Percentiles rank a stretch among this genome's conserved stretches.
phyloP scores from a whole-genome alignment of 768 basidiomycete genomes.

The Termitomyces sp. region DNA sequence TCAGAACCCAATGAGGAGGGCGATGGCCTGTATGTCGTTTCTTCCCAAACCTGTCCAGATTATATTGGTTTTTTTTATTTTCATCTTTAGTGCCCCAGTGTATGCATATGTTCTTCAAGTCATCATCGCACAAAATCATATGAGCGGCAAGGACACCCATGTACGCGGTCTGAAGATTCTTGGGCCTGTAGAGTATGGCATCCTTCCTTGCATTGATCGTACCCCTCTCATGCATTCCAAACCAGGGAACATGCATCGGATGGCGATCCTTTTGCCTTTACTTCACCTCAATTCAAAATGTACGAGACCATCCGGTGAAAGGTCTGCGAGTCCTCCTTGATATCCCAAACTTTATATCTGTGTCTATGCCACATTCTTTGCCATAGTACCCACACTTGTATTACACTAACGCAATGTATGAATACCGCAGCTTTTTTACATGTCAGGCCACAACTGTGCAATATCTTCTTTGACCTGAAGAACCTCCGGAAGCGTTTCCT shows the following conservation, averaged over 20 bases:
- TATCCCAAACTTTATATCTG: not conserved
- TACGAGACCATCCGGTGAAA: slow-evolving; percentile 72
- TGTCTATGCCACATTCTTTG: not conserved
- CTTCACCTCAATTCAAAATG: slow-evolving; percentile 60
- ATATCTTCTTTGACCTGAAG: slow-evolving; percentile 24
- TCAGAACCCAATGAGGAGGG: slow-evolving; percentile 78
- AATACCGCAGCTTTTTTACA: not conserved
- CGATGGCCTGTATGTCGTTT: slow-evolving; percentile 63
- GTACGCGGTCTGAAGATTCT: slow-evolving; percentile 88
- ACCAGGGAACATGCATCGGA: slow-evolving; percentile 44
- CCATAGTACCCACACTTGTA: not conserved
- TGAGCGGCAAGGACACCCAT: slow-evolving; percentile 99
- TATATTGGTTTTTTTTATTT: not conserved
- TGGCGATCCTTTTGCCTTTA: slow-evolving; percentile 76
- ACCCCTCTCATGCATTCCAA: slow-evolving; percentile 4
- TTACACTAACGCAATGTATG: not conserved
- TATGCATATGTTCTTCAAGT: slow-evolving; percentile 89
- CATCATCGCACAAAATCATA: slow-evolving; percentile 88
- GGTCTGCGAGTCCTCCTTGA: not conserved
- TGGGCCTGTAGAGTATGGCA: slow-evolving; percentile 72
- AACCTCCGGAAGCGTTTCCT: slow-evolving; percentile 37
- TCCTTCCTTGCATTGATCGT: not conserved
- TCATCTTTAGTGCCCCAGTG: slow-evolving; percentile 66
- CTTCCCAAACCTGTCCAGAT: not conserved
- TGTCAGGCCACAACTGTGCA: slow-evolving; percentile 6